Base-by-base conservation (phyloP, 805 yeast genomes). In the Henningerozyma blattae region DNA sequence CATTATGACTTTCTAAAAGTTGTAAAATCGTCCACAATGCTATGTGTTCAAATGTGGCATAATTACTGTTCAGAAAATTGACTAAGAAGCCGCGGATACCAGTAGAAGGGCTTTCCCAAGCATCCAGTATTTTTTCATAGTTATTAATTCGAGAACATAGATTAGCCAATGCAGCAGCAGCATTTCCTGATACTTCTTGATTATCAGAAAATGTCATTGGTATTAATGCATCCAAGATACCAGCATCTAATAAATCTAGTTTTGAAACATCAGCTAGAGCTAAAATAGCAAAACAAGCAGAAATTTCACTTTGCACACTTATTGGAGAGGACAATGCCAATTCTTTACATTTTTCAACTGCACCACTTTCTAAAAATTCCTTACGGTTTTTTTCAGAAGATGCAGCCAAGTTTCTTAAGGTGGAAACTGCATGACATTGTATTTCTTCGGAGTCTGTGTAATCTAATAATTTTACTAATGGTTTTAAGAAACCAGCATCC, bases 81-180 rank as follows among this genome's bases (percentile, higher is more conserved):
- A 75, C 66, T 43, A 91, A 67, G 53, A 91, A 91, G 18, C 86
- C 91, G 40, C 74, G 70, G 38, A 91, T 78, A 37, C 97, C 97
- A 39, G 84, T 86, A 33, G 70, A 72, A 28, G 94, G 94, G 38
- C 64, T 64, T 16, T 70, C 64, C 93, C 96, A 91, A 44, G 77
- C 70, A 35, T 73, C 70, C 37, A 85, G 68, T 40, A 91, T 83
- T 43, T 78, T 77, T 38, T 76, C 70, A 58, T 87, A 87, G 47
- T 84, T 87, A 47, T 72, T 72, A 25, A 89, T 84, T 59, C 95
- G 75, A 4, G 96, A 86, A 45, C 95, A 85, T 47, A 91, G 65
- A 54, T 91, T 91, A 20, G 98, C 98, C 45, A 91, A 69, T 2
- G 98, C 97, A 25, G 98, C 98, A 13, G 97, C 98, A 2, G 95